phyloP scores from a whole-genome alignment of 116 monocot species.

The Dioscorea cayenensis region DNA sequence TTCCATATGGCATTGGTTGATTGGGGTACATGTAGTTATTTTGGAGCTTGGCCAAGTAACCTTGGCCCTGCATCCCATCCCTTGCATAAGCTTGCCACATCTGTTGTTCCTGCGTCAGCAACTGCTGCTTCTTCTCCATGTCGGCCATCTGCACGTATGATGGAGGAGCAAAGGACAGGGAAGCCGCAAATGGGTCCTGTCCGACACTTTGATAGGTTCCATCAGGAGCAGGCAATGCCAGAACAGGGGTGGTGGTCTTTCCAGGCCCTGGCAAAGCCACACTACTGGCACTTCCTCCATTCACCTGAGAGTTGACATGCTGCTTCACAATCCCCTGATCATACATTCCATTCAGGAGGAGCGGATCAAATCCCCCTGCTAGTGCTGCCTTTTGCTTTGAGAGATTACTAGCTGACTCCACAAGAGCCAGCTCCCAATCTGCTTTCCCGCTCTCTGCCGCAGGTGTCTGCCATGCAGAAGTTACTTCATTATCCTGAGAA shows the following conservation, averaged over 20 bases:
- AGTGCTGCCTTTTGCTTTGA: conserved; percentile 60
- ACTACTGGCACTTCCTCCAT: conserved; percentile 68
- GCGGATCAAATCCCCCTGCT: conserved; percentile 63
- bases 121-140: conserved; percentile 81
- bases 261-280: conserved; percentile 56
- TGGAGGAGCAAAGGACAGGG: conserved; percentile 55
- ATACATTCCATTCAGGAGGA: conserved; percentile 80
- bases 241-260: conserved; percentile 29
- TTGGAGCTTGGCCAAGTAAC: conserved; percentile 44
- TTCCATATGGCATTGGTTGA: conserved; percentile 50
- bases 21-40: conserved; percentile 20
- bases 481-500: conserved; percentile 23
- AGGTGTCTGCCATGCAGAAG: conserved; percentile 77
- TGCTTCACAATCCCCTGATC: conserved; percentile 71
- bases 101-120: conserved; percentile 63
- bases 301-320: conserved; percentile 44
- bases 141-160: conserved; percentile 91
- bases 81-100: conserved; percentile 78
- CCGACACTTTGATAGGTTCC: conserved; percentile 56
- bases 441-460: conserved; percentile 63
- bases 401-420: conserved; percentile 75
- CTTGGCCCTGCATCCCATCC: conserved; percentile 85
- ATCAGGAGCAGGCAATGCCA: conserved; percentile 83
- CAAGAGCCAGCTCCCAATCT: conserved; percentile 86
- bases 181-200: conserved; percentile 75